Evolutionary conservation across 1,284 basidiomycete species (phyloP).

Genomic region (Malassezia dermatis): DNA sequence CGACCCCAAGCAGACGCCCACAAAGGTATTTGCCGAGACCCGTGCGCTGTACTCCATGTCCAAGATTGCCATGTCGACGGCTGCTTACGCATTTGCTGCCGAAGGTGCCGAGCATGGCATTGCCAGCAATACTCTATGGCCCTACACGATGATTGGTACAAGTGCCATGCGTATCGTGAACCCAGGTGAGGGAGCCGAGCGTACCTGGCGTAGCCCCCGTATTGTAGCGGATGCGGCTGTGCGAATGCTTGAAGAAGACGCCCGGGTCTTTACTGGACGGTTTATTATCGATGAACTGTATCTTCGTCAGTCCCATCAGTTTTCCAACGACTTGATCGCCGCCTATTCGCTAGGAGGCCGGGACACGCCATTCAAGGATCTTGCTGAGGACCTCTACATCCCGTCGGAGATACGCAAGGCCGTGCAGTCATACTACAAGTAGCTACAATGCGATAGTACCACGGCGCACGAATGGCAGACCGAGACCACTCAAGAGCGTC

Average conservation of each 20-base stretch:
- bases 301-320: conserved; percentile 25
- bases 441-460: conserved; percentile 17
- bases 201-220: conserved; percentile 24
- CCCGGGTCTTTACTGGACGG: conserved; percentile 20
- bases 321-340: conserved; percentile 19
- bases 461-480: conserved; percentile 41
- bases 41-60: conserved; percentile 37
- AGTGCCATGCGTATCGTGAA: conserved; percentile 37
- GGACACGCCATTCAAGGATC: conserved; percentile 22
- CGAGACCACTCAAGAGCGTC: conserved; percentile 36
- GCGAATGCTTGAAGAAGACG: conserved; percentile 30
- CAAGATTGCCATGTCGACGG: conserved; percentile 43
- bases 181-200: conserved; percentile 25
- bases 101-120: conserved; percentile 28
- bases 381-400: conserved; percentile 43
- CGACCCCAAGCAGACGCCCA: conserved; percentile 20
- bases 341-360: conserved; percentile 22
- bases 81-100: conserved; percentile 36
- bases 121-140: conserved; percentile 36
- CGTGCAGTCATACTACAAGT: conserved; percentile 14
- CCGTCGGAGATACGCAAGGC: conserved; percentile 31
- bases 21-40: conserved; percentile 18
- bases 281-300: conserved; percentile 45
- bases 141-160: conserved; percentile 35
- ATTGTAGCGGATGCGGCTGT: conserved; percentile 43